Evolutionary conservation across 106 monocot genomes (phyloP), one percentile per base, ranked within the genome.

Genomic region (Dendrobium chrysotoxum): DNA sequence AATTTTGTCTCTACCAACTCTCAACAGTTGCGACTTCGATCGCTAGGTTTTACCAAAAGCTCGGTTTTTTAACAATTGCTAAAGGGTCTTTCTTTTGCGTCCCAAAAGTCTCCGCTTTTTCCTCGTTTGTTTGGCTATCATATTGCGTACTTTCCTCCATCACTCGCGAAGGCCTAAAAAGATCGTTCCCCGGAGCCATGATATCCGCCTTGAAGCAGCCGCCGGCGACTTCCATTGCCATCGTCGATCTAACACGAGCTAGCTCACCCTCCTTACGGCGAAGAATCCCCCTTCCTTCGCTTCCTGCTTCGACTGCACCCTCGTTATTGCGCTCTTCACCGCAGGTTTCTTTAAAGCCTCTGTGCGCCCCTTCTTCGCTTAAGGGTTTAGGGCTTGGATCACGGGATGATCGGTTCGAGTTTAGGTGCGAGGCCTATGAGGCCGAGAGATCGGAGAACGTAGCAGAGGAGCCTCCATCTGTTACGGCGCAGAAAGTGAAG

Each of bases 401-500:
- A 28, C 55, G 42, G 40, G 45, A 28, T 42, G 82, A 50, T 73
- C 44, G 38, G 53, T 17, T 28, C 8, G 66, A 42, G 40, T 15
- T 78, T 23, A 53, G 38, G 55, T 40, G 35, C 23, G 78, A 39
- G 73, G 87, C 89, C 0, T 85, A 78, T 30, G 87, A 89, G 82
- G 86, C 85, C 0, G 85, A 85, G 7, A 75, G 77, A 5, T 74
- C 81, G 31, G 84, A 85, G 45, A 72, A 21, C 18, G 75, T 76
- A 35, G 73, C 70, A 47, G 86, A 66, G 45, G 75, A 23, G 28
- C 18, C 79, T 28, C 67, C 77, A 30, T 42, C 79, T 4, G 87
- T 10, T 16, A 79, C 81, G 23, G 88, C 89, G 18, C 84, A 88
- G 84, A 90, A 80, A 83, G 61, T 86, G 31, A 93, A 95, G 83